Evolutionary conservation across 495 filamentous ascomycete genomes (phyloP).

Genomic region (Podospora fimiseda): DNA sequence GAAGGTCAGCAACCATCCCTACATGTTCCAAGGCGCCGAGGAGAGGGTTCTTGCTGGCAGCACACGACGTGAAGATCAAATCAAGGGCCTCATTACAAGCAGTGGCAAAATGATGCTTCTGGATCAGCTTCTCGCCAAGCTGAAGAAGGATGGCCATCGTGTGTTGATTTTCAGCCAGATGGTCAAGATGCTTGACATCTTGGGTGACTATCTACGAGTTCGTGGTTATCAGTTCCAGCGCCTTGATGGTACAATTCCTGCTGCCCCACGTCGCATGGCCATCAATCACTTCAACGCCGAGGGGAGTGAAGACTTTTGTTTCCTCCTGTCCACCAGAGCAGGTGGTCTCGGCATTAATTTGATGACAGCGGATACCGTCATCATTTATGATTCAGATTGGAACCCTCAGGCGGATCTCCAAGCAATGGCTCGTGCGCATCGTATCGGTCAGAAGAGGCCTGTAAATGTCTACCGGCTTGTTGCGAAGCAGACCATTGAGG

Average conservation of each 20-base stretch:
- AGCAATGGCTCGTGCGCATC: constrained; percentile 95
- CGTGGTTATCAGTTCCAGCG: constrained; percentile 89
- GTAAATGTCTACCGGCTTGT: constrained; percentile 94
- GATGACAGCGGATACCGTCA: constrained; percentile 97
- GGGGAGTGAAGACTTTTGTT: constrained; percentile 90
- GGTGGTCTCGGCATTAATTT: constrained; percentile 97
- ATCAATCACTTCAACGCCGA: constrained; percentile 98
- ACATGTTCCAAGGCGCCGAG: constrained; percentile 93
- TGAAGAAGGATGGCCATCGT: constrained; percentile 85
- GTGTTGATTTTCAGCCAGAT: constrained; percentile 99
- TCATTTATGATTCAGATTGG: constrained; percentile 98
- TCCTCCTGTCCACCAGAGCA: constrained; percentile 88
- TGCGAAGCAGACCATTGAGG: constrained; percentile 95
- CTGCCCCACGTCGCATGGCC: constrained; percentile 74
- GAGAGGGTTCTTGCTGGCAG: constrained; percentile 74
- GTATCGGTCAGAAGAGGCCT: constrained; percentile 92
- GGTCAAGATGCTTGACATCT: constrained; percentile 96
- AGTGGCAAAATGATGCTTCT: constrained; percentile 99
- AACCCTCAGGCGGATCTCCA: constrained; percentile 98
- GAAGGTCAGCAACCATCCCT: constrained; percentile 97
- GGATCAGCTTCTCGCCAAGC: constrained; percentile 83
- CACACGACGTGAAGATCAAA: constrained; percentile 73
- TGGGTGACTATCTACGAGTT: constrained; percentile 84
- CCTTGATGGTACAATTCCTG: constrained; percentile 89
- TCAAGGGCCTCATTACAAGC: constrained; percentile 86